Conservation (phyloP, 805 yeast genomes). For the Ogataea polymorpha region DNA sequence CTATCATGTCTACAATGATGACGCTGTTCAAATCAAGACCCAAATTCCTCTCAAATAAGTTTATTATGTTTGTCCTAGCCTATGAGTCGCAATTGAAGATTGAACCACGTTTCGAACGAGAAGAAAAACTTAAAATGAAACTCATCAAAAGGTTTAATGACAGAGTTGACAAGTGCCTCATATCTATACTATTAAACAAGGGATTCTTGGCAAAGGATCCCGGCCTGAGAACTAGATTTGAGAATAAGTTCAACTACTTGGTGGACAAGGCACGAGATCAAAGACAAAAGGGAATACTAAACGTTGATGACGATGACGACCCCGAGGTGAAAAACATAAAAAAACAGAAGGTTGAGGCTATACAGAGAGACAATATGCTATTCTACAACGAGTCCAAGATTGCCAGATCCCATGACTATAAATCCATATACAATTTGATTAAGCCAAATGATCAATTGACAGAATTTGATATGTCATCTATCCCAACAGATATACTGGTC, state of each 20-base stretch:
- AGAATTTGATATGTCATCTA: constrained; percentile 62
- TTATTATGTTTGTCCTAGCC: constrained; percentile 55
- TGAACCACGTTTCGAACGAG: constrained; percentile 46
- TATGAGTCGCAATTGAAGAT: constrained; percentile 58
- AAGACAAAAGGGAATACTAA: constrained; percentile 32
- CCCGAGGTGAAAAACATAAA: constrained; percentile 24
- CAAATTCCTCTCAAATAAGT: constrained; percentile 48
- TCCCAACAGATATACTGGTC: constrained; percentile 62
- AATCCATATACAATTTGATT: constrained; percentile 65
- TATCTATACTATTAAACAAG: constrained; percentile 32
- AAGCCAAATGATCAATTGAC: constrained; percentile 57
- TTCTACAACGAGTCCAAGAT: constrained; percentile 32
- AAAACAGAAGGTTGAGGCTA: constrained; percentile 21
- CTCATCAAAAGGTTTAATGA: constrained; percentile 36
- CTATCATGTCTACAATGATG: constrained; percentile 63
- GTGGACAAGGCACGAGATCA: constrained; percentile 28
- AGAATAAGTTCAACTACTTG: constrained; percentile 32
- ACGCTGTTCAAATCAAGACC: constrained; percentile 66
- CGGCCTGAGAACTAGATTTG: constrained; percentile 30
- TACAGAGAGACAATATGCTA: constrained; percentile 16
- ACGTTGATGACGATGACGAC: constrained; percentile 30
- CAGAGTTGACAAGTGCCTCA: constrained; percentile 32
- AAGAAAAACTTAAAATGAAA: constrained; percentile 28
- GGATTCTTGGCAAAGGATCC: constrained; percentile 33
- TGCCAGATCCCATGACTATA: constrained; percentile 47